Percentiles rank a stretch among this genome's conserved stretches.
Evolutionary conservation across 1,284 basidiomycete genomes (phyloP).

Genomic region (Sphagnurus paluster): DNA sequence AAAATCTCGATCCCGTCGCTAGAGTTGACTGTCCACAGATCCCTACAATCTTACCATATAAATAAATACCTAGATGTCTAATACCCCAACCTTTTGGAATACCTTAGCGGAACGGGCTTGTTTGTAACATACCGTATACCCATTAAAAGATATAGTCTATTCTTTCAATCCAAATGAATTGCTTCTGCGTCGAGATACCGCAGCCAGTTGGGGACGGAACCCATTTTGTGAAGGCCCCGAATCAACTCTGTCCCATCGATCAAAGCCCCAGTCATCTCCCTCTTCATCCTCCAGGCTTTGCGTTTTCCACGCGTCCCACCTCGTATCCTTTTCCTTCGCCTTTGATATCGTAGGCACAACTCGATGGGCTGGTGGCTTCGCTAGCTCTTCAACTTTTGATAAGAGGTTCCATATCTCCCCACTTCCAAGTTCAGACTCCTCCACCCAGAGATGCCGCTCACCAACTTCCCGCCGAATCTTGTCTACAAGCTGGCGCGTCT

Average conservation of each 20-base stretch:
- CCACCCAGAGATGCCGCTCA: constrained; percentile 48
- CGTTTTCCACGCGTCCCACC: constrained; percentile 45
- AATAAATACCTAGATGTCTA: background rate
- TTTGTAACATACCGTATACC: constrained; percentile 2
- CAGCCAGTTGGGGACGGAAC: too few species aligned
- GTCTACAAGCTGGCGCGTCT: constrained; percentile 64
- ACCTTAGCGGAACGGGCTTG: constrained; percentile 1
- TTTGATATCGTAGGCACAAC: constrained; percentile 7
- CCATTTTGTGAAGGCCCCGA: background rate
- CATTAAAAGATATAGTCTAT: background rate
- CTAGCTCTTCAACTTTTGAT: constrained; percentile 38
- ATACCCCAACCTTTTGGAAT: constrained; percentile 6
- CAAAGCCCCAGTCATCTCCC: constrained; percentile 38
- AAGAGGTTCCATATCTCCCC: constrained; percentile 42
- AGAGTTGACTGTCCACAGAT: constrained; percentile 26
- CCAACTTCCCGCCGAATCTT: constrained; percentile 67
- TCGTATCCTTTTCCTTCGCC: constrained; percentile 15
- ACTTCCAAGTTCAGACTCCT: constrained; percentile 42
- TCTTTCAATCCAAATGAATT: constrained; percentile 6
- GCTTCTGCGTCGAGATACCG: background rate
- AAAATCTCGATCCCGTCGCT: constrained; percentile 49
- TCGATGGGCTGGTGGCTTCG: constrained; percentile 13
- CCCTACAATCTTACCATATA: background rate
- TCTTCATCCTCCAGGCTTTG: constrained; percentile 25
- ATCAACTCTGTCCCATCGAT: constrained; percentile 34